Evolutionary conservation across 345 rosid species (phyloP), one percentile per base, ranked within the genome.

Genomic region (Odontarrhena argentea): DNA sequence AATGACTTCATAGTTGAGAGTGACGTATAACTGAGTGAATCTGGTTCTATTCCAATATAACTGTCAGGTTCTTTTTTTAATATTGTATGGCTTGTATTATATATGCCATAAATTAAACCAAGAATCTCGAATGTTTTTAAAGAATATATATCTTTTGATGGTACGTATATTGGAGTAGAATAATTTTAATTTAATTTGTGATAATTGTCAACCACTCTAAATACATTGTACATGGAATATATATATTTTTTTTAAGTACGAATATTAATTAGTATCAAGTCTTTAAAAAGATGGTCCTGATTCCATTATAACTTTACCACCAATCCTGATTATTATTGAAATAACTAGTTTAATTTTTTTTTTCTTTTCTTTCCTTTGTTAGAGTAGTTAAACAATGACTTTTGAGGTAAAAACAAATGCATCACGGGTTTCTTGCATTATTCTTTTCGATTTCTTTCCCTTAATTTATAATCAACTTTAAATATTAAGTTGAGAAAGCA

Each of bases 11-110:
- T 62, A 42, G 69, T 46, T 55, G 69, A 63, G 24, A 34, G 43
- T 46, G 69, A 71, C 43, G 43, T 63, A 55, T 63, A 71, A 55
- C 69, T 38, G 43, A 55, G 44, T 55, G 75, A 47, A 71, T 63
- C 64, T 55, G 57, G 54, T 71, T 54, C 75, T 46, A 40, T 63
- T 71, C 69, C 57, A 63, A 38, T 0, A 18, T 71, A 63, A 71
- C 69, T 71, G 75, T 63, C 64, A 55, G 34, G 7, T 4, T 18
- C 35, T 38, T 3, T 47, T 47, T 25, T 8, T 38, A 32, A 43
- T 43, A 53, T 12, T 46, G 75, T 47, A 62, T 62, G 68, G 55
- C 42, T 61, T 44, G 15, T 32, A 6, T 53, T 32, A 18, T 53
- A 35, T 63, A 37, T 70, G 63, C 69, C 57, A 43, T 46, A 12